A percentile compares a stretch with the other conserved stretches of the same genome.
Evolutionary conservation across 1,139 yeast genomes (phyloP).

Genomic region (Fermentozyma sake): DNA sequence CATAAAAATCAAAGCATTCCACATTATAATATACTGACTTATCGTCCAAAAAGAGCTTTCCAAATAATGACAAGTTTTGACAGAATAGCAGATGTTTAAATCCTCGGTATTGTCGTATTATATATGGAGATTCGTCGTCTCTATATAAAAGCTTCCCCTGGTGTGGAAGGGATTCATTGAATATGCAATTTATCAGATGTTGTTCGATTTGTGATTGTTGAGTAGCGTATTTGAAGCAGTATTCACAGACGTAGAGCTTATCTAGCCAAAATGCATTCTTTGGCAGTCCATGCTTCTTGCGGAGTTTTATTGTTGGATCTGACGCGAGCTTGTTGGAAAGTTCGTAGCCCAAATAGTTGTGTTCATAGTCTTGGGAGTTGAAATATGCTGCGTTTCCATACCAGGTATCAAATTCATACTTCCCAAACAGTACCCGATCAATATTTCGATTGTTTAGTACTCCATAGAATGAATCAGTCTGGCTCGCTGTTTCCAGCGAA

Average conservation of each 20-base stretch:
- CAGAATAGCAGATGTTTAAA: conserved; percentile 59
- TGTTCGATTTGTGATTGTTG: conserved; percentile 26
- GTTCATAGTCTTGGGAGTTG: conserved; percentile 24
- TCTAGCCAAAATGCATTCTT: conserved; percentile 47
- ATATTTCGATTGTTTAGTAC: conserved; percentile 59
- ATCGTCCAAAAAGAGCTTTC: conserved; percentile 85
- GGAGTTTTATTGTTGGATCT: conserved; percentile 8
- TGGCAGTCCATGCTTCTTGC: conserved; percentile 8
- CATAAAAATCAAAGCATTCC: conserved; percentile 75
- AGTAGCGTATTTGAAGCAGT: conserved; percentile 77
- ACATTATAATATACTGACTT: conserved; percentile 82
- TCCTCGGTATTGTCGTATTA: conserved; percentile 68
- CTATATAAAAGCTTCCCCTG: conserved; percentile 69
- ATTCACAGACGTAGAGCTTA: conserved; percentile 66
- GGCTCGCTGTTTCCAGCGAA: conserved; percentile 12
- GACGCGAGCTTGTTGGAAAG: conserved; percentile 10
- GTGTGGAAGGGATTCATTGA: conserved; percentile 28
- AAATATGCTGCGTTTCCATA: conserved; percentile 82
- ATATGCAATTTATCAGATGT: conserved; percentile 46
- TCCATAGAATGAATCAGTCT: conserved; percentile 47
- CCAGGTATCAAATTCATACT: conserved; percentile 70
- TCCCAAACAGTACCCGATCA: conserved; percentile 60
- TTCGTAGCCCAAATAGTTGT: conserved; percentile 30
- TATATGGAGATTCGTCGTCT: conserved; percentile 42
- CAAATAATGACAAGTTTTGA: conserved; percentile 79